Base-by-base conservation (phyloP, 208 protist genomes). In the Leishmania turanica region DNA sequence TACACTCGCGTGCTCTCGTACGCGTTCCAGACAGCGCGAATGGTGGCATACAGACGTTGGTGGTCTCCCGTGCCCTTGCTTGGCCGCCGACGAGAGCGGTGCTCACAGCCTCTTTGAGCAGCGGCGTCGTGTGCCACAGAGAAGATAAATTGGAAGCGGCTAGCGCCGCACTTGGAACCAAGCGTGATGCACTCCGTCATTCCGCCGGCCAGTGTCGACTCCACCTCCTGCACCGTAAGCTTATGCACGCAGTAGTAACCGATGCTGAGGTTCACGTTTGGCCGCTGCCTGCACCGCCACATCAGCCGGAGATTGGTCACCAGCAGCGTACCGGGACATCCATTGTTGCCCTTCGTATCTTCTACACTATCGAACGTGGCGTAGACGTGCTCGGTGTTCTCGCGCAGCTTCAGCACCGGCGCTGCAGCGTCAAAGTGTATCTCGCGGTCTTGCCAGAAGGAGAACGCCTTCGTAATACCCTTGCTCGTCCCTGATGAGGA, bases 261-360 rank as follows among this genome's bases (percentile, higher is more conserved):
- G 74, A 99, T 98, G 80, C 88, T 96, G n/a, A 99, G 85, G 84
- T 99, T 99, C 15, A 92, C 88, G 15, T 45, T 73, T 34, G 54
- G 27, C 34, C 87, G 86, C 40, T 79, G 77, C 13, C 74, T 69
- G 79, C 86, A 92, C 65, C 83, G 80, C 99, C 99, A 99, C 9
- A 99, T 93, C 3, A 99, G 62, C 1, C 99, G 92, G 27, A 99
- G 86, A 84, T 99, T 99, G n/a, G 99, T 99, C 17, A 99, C 89
- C 21, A 91, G 75, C 27, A 99, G 83, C 13, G 83, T 86, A 17
- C 99, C 99, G 27, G 82, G 84, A 75, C 98, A 89, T 27, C 98
- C 98, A 78, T 92, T 97, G 88, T 98, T 99, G 54, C 99, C 98
- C 83, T 99, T 99, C 8, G 95, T 99, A 85, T 99, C 99, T 80